These are phyloP conservation scores for Tillandsia leiboldiana DNA, from an alignment of 176 grass and related monocot genomes.

Conservation along the genomic window DNA sequence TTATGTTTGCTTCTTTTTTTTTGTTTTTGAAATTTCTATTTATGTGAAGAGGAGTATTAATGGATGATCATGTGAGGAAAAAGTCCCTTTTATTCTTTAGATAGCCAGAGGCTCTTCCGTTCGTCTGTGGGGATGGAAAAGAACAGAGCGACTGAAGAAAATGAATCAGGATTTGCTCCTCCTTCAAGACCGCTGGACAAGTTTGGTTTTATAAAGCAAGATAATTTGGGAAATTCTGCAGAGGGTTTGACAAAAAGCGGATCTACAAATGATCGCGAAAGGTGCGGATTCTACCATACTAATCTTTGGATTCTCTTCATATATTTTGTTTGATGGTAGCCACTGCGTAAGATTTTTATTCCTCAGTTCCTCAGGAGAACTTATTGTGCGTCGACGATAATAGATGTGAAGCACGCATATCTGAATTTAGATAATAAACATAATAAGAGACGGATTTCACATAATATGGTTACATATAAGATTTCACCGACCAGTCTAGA, in stretches of 20 bases:
- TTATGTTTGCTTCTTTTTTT: not conserved
- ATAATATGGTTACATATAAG: too few relatives aligned
- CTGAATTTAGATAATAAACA: too few relatives aligned
- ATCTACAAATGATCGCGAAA: slow-evolving; percentile 41
- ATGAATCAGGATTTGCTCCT: slow-evolving; percentile 37
- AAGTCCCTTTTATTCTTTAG: not conserved
- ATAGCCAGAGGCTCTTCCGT: slow-evolving; percentile 1
- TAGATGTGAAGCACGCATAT: too few relatives aligned
- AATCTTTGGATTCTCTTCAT: not conserved
- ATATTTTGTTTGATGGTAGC: not conserved
- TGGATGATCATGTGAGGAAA: slow-evolving; percentile 2
- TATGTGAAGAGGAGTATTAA: not conserved
- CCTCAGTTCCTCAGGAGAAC: too few relatives aligned
- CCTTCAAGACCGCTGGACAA: slow-evolving; percentile 42
- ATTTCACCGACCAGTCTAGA: too few relatives aligned
- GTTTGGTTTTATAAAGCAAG: slow-evolving; percentile 63
- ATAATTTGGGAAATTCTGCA: slow-evolving; percentile 32
- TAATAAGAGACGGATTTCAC: too few relatives aligned
- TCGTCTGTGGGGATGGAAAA: slow-evolving; percentile 45
- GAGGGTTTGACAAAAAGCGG: slow-evolving; percentile 38
- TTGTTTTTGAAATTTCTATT: not conserved
- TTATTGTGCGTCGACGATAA: too few relatives aligned
- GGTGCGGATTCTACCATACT: slow-evolving; percentile 16
- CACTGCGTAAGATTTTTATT: not conserved
- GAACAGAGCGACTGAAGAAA: slow-evolving; percentile 38